These are phyloP conservation scores for Aspergillus indologenus DNA, from an alignment of 495 filamentous ascomycete genomes.

Conservation along the genomic window DNA sequence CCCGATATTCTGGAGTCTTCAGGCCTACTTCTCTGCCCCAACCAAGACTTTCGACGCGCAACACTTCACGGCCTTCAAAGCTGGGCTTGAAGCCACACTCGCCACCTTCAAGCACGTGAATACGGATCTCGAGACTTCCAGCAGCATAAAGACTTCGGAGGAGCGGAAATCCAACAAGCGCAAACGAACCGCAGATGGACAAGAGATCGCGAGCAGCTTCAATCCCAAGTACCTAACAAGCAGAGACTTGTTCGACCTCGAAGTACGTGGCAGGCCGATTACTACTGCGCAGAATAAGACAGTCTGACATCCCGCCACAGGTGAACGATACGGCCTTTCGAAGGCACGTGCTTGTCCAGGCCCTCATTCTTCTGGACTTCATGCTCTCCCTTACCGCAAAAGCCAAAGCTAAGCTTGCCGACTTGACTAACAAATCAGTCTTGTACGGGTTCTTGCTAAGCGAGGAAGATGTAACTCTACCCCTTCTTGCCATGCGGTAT, in stretches of 20 bases:
- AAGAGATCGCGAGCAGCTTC: constrained; percentile 70
- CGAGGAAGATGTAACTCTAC: constrained; percentile 70
- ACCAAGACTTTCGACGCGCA: constrained; percentile 69
- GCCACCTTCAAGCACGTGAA: constrained; percentile 74
- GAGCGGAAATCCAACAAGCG: constrained; percentile 68
- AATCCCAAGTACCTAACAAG: constrained; percentile 98
- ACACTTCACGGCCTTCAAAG: constrained; percentile 73
- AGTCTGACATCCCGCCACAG: constrained; percentile 36
- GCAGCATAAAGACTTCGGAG: constrained; percentile 52
- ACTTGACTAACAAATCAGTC: constrained; percentile 79
- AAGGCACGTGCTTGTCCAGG: constrained; percentile 89
- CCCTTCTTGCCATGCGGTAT: neutral
- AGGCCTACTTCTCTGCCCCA: constrained; percentile 88
- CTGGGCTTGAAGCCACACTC: constrained; percentile 73
- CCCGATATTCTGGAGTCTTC: constrained; percentile 89
- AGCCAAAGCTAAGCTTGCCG: constrained; percentile 71
- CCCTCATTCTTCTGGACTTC: constrained; percentile 90
- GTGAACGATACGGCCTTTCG: constrained; percentile 92
- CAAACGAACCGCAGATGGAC: constrained; percentile 60
- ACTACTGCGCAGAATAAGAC: neutral
- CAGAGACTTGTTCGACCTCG: constrained; percentile 89
- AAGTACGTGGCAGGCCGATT: constrained; percentile 51
- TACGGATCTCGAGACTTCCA: constrained; percentile 55
- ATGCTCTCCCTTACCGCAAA: constrained; percentile 81
- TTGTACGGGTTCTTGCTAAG: constrained; percentile 72